A percentile compares a stretch with the other conserved stretches of the same genome.
These are phyloP conservation scores for Aspergillus sp. DNA, from an alignment of 2,329 filamentous ascomycete species.

Conservation along the genomic window DNA sequence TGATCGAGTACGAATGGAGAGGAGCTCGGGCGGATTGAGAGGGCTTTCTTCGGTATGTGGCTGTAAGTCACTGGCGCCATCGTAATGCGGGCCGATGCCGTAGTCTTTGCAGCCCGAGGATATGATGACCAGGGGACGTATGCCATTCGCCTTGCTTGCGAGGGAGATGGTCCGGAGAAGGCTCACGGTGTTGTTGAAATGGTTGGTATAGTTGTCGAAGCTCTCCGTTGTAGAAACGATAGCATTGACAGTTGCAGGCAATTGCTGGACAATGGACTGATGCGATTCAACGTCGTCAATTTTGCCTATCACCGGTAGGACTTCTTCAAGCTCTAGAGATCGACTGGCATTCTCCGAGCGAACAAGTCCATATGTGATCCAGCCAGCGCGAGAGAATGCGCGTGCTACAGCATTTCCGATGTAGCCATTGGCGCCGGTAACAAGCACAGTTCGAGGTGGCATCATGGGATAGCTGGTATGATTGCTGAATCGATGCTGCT, in stretches of 20 bases:
- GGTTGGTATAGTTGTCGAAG: slow-evolving; percentile 7
- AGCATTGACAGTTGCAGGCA: slow-evolving; percentile 10
- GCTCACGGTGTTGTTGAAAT: slow-evolving; percentile 6
- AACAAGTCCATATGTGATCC: slow-evolving; percentile 16
- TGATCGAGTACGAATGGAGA: neutral
- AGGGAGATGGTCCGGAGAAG: slow-evolving; percentile 6
- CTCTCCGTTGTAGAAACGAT: slow-evolving; percentile 20
- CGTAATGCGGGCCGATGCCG: slow-evolving; percentile 12
- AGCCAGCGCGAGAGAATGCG: slow-evolving; percentile 18
- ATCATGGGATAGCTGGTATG: neutral
- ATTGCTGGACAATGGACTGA: neutral
- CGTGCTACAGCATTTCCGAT: slow-evolving; percentile 20
- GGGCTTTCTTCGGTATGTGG: slow-evolving; percentile 20
- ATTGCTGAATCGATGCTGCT: neutral
- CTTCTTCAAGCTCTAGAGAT: slow-evolving; percentile 12
- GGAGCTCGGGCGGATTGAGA: slow-evolving; percentile 6
- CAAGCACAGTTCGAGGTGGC: slow-evolving; percentile 8
- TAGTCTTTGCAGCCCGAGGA: slow-evolving; percentile 23
- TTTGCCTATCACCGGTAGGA: slow-evolving; percentile 15
- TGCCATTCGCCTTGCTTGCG: slow-evolving; percentile 1
- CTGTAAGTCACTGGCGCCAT: neutral
- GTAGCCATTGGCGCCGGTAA: slow-evolving; percentile 21
- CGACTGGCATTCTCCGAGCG: neutral
- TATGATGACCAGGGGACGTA: slow-evolving; percentile 11
- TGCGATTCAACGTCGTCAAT: slow-evolving; percentile 8